Base-by-base conservation (phyloP, 345 rosid species). In the Moricandia moricandioides region DNA sequence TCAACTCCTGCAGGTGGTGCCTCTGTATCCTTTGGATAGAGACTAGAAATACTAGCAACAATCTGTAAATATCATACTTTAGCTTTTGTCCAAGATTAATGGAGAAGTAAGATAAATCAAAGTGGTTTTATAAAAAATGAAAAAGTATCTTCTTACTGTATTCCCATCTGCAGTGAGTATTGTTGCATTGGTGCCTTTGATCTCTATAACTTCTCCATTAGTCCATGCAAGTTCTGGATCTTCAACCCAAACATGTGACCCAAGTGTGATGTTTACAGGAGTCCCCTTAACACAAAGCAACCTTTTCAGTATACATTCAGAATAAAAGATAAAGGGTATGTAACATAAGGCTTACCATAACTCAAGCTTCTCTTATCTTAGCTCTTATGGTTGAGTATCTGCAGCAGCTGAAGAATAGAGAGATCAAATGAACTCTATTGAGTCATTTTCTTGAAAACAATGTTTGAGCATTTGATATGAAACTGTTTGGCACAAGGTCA, bases 161-260 rank as follows among this genome's bases (percentile, higher is more conserved):
- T 81, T 87, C 31, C 69, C 86, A 65, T 51, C 49, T 49, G 86
- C 29, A 51, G 82, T 34, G 73, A 80, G 40, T 26, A 87, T 65
- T 55, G 71, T 84, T 70, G 82, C 85, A 16, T 82, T 67, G 62
- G 60, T 80, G 61, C 86, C 91, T 45, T 82, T 82, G 65, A 87
- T 83, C 57, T 80, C 84, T 70, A n/a, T 70, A 13, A 85, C 89
- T 82, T 84, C 80, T 14, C 89, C 89, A 64, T 79, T 86, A 45
- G 84, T 76, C 89, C 91, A 87, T 35, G 91, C 85, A 39, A 43
- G 73, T 58, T 84, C 88, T 74, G 82, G 84, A 81, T 87, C 85
- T 81, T 85, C 86, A 13, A 57, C 81, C 91, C 91, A 87, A 26
- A 84, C 91, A 63, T 82, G 84, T 29, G 91, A 84, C 75, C 89